phyloP scores from a whole-genome alignment of 1,284 basidiomycete genomes.

The Moesziomyces aphidis region DNA sequence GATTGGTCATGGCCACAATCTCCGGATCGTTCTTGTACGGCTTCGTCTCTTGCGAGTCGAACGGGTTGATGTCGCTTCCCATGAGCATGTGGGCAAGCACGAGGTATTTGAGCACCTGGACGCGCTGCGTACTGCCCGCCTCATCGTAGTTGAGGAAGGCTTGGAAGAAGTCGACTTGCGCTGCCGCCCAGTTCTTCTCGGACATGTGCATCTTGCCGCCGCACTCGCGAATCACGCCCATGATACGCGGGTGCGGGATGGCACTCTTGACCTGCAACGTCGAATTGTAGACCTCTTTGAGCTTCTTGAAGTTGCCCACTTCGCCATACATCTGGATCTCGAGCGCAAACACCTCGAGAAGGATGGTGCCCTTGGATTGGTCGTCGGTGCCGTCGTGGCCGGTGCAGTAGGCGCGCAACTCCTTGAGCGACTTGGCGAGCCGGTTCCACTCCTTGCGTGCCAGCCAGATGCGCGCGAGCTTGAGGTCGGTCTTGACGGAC shows the following conservation, averaged over 20 bases:
- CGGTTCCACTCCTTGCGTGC: conserved; percentile 91
- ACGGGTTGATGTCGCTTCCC: conserved; percentile 97
- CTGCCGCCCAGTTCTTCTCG: conserved; percentile 95
- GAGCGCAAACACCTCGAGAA: conserved; percentile 97
- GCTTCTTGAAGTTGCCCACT: conserved; percentile 91
- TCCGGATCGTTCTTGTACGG: conserved; percentile 98
- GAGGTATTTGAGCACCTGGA: conserved; percentile 97
- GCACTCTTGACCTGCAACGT: conserved; percentile 92
- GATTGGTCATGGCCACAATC: conserved; percentile 96
- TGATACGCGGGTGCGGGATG: conserved; percentile 96
- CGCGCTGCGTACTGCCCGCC: conserved; percentile 93
- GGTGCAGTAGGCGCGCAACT: conserved; percentile 71
- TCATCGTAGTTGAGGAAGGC: conserved; percentile 99
- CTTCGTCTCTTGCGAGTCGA: conserved; percentile 99
- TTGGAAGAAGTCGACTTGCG: conserved; percentile 98
- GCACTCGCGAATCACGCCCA: conserved; percentile 99
- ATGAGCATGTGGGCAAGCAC: conserved; percentile 98
- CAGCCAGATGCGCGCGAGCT: conserved; percentile 96
- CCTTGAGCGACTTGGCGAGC: conserved; percentile 73
- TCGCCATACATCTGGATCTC: conserved; percentile 99
- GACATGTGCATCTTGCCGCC: conserved; percentile 99
- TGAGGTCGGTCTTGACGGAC: conserved; percentile 94
- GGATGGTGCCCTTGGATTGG: conserved; percentile 87
- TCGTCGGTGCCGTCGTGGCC: conserved; percentile 79
- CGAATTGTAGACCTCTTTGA: conserved; percentile 97